Evolutionary conservation across 768 basidiomycete genomes (phyloP).

Genomic region (Asterophora parasitica): DNA sequence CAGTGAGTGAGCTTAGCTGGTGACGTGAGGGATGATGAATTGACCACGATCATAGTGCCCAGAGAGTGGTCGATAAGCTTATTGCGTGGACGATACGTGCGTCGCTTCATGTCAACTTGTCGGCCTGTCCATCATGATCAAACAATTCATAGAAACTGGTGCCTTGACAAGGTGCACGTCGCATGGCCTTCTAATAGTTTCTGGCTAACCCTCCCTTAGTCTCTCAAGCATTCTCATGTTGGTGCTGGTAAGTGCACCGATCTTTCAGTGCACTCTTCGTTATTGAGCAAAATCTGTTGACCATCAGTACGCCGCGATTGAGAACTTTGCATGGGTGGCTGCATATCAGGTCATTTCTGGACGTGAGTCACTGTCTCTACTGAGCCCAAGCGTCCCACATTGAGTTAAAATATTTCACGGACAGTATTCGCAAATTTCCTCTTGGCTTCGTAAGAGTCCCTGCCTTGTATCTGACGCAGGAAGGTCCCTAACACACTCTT

Average conservation of each 20-base stretch:
- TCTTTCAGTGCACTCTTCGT: not conserved
- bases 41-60: too few relatives aligned
- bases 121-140: not conserved
- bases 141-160: constrained; percentile 8
- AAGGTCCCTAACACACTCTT: not conserved
- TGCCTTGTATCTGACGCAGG: not conserved
- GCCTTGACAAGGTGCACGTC: constrained; percentile 11
- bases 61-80: constrained; percentile 10
- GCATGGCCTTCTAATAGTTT: not conserved
- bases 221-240: constrained; percentile 9
- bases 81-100: constrained; percentile 15
- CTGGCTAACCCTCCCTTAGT: not conserved
- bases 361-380: not conserved
- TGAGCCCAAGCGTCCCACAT: not conserved
- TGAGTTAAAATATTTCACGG: not conserved
- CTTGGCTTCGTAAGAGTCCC: constrained; percentile 5
- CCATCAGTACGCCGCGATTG: constrained; percentile 2
- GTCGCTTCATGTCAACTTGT: not conserved
- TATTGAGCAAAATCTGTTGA: not conserved
- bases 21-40: too few relatives aligned
- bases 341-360: constrained; percentile 6
- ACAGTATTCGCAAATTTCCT: constrained; percentile 12
- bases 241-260: constrained; percentile 4
- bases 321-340: constrained; percentile 12
- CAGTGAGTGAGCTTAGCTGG: not conserved